A percentile compares a stretch with the other conserved stretches of the same genome.
Evolutionary conservation across 106 monocot genomes (phyloP).

Genomic region (Iris macrosiphon): DNA sequence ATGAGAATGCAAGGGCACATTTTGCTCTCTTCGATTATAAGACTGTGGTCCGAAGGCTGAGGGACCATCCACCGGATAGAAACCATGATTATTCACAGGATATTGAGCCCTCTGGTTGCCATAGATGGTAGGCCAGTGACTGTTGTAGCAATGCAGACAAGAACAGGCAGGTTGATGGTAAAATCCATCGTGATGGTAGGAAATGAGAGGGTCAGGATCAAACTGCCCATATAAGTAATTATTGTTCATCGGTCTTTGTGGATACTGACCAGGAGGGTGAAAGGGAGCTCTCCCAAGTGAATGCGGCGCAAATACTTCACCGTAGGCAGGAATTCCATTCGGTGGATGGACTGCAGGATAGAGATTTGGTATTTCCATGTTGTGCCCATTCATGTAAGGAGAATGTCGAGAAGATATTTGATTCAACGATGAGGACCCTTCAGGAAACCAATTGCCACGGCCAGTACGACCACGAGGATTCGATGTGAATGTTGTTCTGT

Average conservation of each 20-base stretch:
- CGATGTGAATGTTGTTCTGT: conserved; percentile 3
- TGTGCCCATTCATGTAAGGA: conserved; percentile 20
- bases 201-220: conserved; percentile 44
- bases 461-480: conserved; percentile 17
- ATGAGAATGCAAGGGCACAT: conserved; percentile 26
- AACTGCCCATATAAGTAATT: conserved; percentile 29
- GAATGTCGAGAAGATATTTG: conserved; percentile 16
- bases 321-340: conserved; percentile 38
- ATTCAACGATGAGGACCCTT: conserved; percentile 25
- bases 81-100: conserved; percentile 28
- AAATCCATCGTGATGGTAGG: conserved; percentile 57
- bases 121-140: conserved; percentile 27
- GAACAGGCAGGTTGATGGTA: conserved; percentile 66
- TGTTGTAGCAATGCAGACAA: conserved; percentile 52
- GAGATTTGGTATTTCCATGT: conserved; percentile 22
- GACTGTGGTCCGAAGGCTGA: conserved; percentile 22
- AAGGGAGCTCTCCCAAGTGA: conserved; percentile 24
- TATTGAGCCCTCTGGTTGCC: conserved; percentile 28
- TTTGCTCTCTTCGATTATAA: conserved; percentile 22
- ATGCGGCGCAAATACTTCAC: conserved; percentile 26
- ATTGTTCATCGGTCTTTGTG: conserved; percentile 25
- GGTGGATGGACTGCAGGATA: conserved; percentile 28
- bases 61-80: conserved; percentile 23
- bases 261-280: conserved; percentile 25
- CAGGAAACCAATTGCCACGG: conserved; percentile 25